These are phyloP conservation scores for Guyanaporus albipodus DNA, from an alignment of 768 basidiomycete species.

Conservation along the genomic window DNA sequence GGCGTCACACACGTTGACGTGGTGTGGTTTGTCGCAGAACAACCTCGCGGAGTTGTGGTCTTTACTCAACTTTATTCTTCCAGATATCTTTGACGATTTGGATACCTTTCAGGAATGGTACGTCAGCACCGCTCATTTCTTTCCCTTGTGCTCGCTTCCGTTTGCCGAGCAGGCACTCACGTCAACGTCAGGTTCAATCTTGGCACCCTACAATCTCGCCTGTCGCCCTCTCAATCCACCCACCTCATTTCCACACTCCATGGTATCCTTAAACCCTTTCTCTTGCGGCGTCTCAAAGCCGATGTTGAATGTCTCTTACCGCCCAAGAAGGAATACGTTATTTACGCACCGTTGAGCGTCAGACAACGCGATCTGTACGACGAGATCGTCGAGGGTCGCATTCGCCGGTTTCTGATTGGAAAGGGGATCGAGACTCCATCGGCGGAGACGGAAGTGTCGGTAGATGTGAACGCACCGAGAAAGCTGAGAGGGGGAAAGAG, in stretches of 20 bases:
- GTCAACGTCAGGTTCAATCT: conserved; percentile 59
- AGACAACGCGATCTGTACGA: conserved; percentile 86
- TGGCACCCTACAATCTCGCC: conserved; percentile 52
- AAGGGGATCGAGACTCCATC: conserved; percentile 27
- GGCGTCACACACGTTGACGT: neutral
- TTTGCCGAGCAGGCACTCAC: conserved; percentile 2
- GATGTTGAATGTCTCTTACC: conserved; percentile 82
- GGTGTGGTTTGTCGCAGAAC: conserved; percentile 55
- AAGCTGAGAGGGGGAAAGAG: conserved; percentile 34
- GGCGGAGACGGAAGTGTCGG: conserved; percentile 20
- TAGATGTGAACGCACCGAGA: conserved; percentile 33
- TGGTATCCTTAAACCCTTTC: conserved; percentile 91
- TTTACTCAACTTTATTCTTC: conserved; percentile 91
- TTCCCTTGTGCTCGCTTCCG: neutral
- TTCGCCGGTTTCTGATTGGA: conserved; percentile 59
- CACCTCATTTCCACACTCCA: conserved; percentile 78
- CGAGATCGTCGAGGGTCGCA: conserved; percentile 63
- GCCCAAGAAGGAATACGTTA: conserved; percentile 90
- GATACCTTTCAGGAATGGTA: conserved; percentile 89
- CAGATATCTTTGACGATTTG: conserved; percentile 87
- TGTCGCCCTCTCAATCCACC: conserved; percentile 56
- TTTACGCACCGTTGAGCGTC: conserved; percentile 84
- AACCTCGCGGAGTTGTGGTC: conserved; percentile 95
- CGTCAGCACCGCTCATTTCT: conserved; percentile 9
- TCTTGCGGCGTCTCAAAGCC: conserved; percentile 84